phyloP scores from a whole-genome alignment of 768 basidiomycete genomes.

The Phlebiopsis gigantea region DNA sequence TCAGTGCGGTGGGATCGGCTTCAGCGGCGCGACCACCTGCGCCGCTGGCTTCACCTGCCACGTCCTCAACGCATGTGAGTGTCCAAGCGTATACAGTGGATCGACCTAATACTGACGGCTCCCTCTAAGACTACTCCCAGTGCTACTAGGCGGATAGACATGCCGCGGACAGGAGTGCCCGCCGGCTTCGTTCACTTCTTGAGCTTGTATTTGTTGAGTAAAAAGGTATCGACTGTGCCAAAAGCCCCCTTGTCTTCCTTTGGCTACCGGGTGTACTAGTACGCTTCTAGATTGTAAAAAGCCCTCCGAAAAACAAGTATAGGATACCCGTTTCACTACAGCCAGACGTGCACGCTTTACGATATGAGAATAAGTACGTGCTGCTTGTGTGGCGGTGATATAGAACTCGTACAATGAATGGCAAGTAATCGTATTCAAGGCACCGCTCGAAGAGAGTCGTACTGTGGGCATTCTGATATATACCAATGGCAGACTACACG shows the following conservation, averaged over 20 bases:
- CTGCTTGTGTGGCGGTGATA: not conserved
- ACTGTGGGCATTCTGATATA: too few relatives aligned
- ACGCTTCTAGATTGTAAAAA: not conserved
- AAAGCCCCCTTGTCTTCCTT: not conserved
- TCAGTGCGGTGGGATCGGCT: slow-evolving; percentile 19
- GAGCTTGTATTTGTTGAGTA: not conserved
- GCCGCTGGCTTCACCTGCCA: slow-evolving; percentile 8
- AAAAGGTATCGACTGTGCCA: not conserved
- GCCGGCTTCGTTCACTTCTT: not conserved
- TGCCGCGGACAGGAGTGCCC: not conserved
- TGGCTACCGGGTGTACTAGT: not conserved
- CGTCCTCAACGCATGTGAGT: slow-evolving; percentile 8
- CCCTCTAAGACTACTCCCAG: slow-evolving; percentile 2
- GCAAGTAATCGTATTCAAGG: too few relatives aligned
- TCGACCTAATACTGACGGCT: not conserved
- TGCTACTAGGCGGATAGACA: slow-evolving; percentile 1
- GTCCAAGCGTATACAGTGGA: not conserved
- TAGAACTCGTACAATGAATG: not conserved
- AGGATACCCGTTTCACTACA: not conserved
- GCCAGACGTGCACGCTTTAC: not conserved
- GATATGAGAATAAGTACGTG: not conserved
- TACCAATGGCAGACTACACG: too few relatives aligned
- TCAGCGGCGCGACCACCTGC: slow-evolving; percentile 6
- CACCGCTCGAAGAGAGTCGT: too few relatives aligned
- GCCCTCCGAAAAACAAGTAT: not conserved